phyloP scores from a whole-genome alignment of 441 rosid species.

The Breynia disticha region DNA sequence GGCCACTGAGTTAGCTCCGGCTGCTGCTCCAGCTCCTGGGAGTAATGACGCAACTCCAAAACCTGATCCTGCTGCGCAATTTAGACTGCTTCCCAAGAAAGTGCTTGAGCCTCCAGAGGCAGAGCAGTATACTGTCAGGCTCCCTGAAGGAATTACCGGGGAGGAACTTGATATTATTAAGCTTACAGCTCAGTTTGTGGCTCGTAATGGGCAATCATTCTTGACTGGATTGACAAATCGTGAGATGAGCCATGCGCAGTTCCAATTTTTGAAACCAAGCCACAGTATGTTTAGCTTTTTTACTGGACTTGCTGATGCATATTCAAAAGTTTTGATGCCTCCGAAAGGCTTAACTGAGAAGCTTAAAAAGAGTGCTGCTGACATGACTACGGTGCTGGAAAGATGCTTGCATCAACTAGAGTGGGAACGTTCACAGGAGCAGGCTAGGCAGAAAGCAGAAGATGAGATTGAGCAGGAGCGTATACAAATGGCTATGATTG shows the following conservation, averaged over 20 bases:
- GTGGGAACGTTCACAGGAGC: slow-evolving; percentile 93
- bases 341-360: slow-evolving; percentile 70
- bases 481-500: slow-evolving; percentile 92
- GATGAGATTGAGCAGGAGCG: slow-evolving; percentile 96
- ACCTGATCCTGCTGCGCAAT: slow-evolving; percentile 52
- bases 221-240: slow-evolving; percentile 71
- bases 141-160: slow-evolving; percentile 82
- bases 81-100: slow-evolving; percentile 49
- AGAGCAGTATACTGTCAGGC: slow-evolving; percentile 75
- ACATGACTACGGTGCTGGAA: slow-evolving; percentile 83
- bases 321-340: slow-evolving; percentile 86
- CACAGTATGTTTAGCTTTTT: slow-evolving; percentile 92
- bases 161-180: slow-evolving; percentile 90
- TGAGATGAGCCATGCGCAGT: slow-evolving; percentile 78
- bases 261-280: slow-evolving; percentile 88
- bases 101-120: slow-evolving; percentile 78
- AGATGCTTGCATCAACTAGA: slow-evolving; percentile 87
- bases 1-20: slow-evolving; percentile 26
- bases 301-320: slow-evolving; percentile 83
- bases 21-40: slow-evolving; percentile 22
- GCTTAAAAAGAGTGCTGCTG: slow-evolving; percentile 46
- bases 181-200: slow-evolving; percentile 95
- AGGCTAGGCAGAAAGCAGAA: slow-evolving; percentile 88
- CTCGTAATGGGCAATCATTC: slow-evolving; percentile 82
- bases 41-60: slow-evolving; percentile 27